Base-by-base conservation (phyloP, 805 yeast species). In the Pichia eremophila region DNA sequence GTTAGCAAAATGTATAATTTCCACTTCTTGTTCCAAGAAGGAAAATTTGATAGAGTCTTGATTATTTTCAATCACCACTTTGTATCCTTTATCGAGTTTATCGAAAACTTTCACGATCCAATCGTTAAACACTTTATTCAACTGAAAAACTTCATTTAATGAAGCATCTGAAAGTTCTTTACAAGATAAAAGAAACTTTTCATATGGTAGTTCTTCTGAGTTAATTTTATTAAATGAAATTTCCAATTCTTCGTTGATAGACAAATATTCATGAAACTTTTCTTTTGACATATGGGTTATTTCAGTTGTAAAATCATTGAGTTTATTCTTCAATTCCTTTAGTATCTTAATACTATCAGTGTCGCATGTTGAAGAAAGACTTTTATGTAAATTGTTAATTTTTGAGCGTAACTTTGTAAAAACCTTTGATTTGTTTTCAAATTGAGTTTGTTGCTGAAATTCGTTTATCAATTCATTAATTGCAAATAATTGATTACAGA, bases 401-500 rank as follows among this genome's bases (percentile, higher is more conserved):
- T 54, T 57, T 3, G 19, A 17, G 9, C 41, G 42, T 8, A 62
- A 44, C 45, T 61, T 64, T 6, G 41, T 19, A 19, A 39, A 55
- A 37, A 45, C 45, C 3, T 43, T 15, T 2, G 61, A 52, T 5
- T 48, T 41, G 4, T 46, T 36, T 17, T 47, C 54, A 36, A 61
- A 56, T 25, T 50, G 46, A 4, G 47, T 39, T 1, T 28, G 12
- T 2, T 55, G 37, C 5, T 34, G 28, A 19, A 61, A 43, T 40
- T 65, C 67, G 34, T 51, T 56, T 14, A 63, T 25, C 7, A 64
- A 46, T 7, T 66, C 67, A 27, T 57, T 54, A 27, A 65, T 54
- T 11, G 61, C 53, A 66, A 66, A 63, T 29, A 65, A 50, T 41
- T 54, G 53, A 45, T 64, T 64, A 39, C 65, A 61, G 1, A 57